Evolutionary conservation across 2,329 filamentous ascomycete genomes (phyloP).

Genomic region (Emericellopsis cladophorae): DNA sequence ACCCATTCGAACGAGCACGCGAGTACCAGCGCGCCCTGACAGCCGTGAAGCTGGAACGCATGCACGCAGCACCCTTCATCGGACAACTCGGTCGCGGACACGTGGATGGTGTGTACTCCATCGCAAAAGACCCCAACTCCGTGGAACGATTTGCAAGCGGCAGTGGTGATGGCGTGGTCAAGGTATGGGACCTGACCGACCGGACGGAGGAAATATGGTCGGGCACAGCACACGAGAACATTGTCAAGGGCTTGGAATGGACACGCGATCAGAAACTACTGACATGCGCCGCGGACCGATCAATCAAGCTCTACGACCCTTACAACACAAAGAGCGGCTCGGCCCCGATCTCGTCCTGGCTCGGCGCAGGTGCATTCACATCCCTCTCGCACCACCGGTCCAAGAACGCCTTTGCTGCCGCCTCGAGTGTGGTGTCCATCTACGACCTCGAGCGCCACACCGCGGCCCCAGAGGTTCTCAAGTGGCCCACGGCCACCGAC

Average conservation of each 20-base stretch:
- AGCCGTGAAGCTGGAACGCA: slow-evolving; percentile 85
- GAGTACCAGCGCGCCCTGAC: slow-evolving; percentile 51
- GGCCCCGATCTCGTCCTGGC: slow-evolving; percentile 71
- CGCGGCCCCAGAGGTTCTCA: slow-evolving; percentile 67
- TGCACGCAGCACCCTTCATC: slow-evolving; percentile 68
- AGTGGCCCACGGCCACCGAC: slow-evolving; percentile 80
- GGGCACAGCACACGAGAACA: slow-evolving; percentile 76
- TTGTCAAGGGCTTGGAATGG: slow-evolving; percentile 87
- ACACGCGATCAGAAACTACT: slow-evolving; percentile 74
- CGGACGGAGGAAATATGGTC: slow-evolving; percentile 60
- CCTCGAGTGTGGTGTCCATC: slow-evolving; percentile 63
- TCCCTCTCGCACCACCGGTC: slow-evolving; percentile 72
- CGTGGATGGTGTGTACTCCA: slow-evolving; percentile 72
- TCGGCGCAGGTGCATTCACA: slow-evolving; percentile 74
- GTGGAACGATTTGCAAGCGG: slow-evolving; percentile 68
- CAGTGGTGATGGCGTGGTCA: slow-evolving; percentile 84
- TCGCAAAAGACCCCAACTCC: slow-evolving; percentile 68
- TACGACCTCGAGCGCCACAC: slow-evolving; percentile 79
- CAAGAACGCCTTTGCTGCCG: slow-evolving; percentile 66
- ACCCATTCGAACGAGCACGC: slow-evolving; percentile 82
- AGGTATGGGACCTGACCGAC: slow-evolving; percentile 73
- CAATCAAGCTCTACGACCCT: slow-evolving; percentile 85
- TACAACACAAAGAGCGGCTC: slow-evolving; percentile 59
- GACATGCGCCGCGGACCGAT: slow-evolving; percentile 75
- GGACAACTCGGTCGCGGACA: slow-evolving; percentile 81